Conservation (phyloP, 768 basidiomycete genomes). For the Serpula lacrymans region DNA sequence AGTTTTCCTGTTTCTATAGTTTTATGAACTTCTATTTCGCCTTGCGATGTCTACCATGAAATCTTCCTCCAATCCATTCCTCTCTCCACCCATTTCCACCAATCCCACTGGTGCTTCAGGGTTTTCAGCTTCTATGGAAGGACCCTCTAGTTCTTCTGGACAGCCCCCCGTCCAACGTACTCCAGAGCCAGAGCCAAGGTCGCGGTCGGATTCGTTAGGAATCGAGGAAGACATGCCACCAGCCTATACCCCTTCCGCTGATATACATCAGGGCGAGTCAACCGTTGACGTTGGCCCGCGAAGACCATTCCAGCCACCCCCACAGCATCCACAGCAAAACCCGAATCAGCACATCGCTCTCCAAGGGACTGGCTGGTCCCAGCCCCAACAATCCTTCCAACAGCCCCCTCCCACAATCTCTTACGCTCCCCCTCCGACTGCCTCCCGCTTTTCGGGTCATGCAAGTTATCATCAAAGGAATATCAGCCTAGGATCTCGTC, state of each 20-base stretch:
- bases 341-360: conserved; percentile 1
- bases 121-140: background rate
- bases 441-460: too few relatives aligned
- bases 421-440: conserved; percentile 4
- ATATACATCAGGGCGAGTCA: conserved; percentile 52
- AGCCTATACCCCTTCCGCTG: conserved; percentile 61
- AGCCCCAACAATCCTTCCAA: background rate
- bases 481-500: too few relatives aligned
- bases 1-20: too few relatives aligned
- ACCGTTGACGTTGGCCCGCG: conserved; percentile 61
- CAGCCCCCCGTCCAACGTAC: conserved; percentile 1
- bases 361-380: background rate
- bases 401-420: conserved; percentile 4
- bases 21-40: too few relatives aligned
- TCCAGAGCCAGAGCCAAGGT: conserved; percentile 12
- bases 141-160: background rate
- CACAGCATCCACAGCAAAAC: conserved; percentile 10
- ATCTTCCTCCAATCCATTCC: conserved; percentile 30
- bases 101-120: conserved; percentile 22
- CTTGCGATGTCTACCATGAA: conserved; percentile 1
- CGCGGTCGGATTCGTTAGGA: background rate
- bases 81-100: conserved; percentile 24
- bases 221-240: conserved; percentile 61
- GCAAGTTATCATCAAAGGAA: too few relatives aligned
- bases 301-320: conserved; percentile 56